Conservation (phyloP, 306 rosid genomes). For the Quercus ilex region DNA sequence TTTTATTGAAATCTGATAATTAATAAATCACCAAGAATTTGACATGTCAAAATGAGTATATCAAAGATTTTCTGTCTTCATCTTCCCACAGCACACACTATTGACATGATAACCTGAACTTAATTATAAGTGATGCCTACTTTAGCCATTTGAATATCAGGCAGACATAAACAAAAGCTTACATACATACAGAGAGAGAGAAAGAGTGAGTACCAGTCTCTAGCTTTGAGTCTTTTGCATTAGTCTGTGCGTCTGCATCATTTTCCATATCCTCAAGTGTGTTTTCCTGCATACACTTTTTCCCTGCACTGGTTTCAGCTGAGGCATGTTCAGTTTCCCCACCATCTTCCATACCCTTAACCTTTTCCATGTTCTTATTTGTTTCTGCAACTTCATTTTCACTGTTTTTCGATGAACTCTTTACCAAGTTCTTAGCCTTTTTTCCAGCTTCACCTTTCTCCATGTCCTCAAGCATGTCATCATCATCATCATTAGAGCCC, state of each 20-base stretch:
- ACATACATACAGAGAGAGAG: neutral
- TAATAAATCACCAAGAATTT: neutral
- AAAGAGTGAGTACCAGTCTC: conserved; percentile 30
- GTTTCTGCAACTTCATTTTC: conserved; percentile 12
- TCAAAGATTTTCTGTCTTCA: neutral
- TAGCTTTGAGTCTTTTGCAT: conserved; percentile 11
- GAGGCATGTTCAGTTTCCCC: neutral
- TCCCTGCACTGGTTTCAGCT: neutral
- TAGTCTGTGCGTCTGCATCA: neutral
- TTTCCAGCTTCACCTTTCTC: conserved; percentile 45
- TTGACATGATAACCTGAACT: neutral
- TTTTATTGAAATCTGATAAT: conserved; percentile 34
- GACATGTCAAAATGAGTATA: conserved; percentile 2
- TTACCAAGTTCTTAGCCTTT: conserved; percentile 2
- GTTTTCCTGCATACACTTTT: neutral
- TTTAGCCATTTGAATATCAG: neutral
- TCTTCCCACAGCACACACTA: no score
- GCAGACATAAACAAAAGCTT: neutral
- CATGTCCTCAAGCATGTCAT: conserved; percentile 37
- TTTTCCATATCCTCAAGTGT: neutral
- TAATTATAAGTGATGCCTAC: no score
- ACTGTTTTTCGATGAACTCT: conserved; percentile 12
- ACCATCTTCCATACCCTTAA: conserved; percentile 6
- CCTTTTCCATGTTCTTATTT: conserved; percentile 17
- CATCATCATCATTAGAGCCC: conserved; percentile 26